Percentiles rank a stretch among this genome's conserved stretches.
These are phyloP conservation scores for Colletotrichum sp. DNA, from an alignment of 2,329 filamentous ascomycete species.

Conservation along the genomic window DNA sequence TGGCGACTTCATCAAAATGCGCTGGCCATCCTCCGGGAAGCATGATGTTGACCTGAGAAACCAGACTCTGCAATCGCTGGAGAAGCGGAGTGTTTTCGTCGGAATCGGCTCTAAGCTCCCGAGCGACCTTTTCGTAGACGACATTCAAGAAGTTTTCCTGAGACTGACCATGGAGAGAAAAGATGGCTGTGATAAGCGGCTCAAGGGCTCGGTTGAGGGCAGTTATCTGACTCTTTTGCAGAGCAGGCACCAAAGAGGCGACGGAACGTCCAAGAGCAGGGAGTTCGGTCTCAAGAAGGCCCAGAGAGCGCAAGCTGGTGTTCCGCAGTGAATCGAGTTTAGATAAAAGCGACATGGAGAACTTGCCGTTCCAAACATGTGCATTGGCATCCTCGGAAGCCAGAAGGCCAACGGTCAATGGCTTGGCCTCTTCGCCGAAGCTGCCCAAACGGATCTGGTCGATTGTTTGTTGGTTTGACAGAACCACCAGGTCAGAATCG, in stretches of 20 bases:
- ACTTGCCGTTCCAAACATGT: slow-evolving; percentile 43
- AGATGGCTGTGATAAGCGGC: slow-evolving; percentile 47
- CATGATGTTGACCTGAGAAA: slow-evolving; percentile 20
- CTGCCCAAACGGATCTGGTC: slow-evolving; percentile 44
- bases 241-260: slow-evolving; percentile 50
- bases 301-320: slow-evolving; percentile 64
- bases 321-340: slow-evolving; percentile 57
- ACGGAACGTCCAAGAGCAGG: slow-evolving; percentile 64
- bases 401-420: slow-evolving; percentile 13
- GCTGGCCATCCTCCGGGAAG: slow-evolving; percentile 42
- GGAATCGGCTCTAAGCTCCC: neutral
- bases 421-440: slow-evolving; percentile 3
- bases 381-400: slow-evolving; percentile 4
- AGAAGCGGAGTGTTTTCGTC: neutral
- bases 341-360: slow-evolving; percentile 53
- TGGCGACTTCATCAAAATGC: slow-evolving; percentile 43
- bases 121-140: neutral
- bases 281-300: slow-evolving; percentile 69
- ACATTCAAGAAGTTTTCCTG: neutral
- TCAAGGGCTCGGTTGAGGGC: slow-evolving; percentile 55
- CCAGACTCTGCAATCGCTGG: neutral
- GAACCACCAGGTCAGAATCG: slow-evolving; percentile 48
- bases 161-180: slow-evolving; percentile 41
- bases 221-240: slow-evolving; percentile 54
- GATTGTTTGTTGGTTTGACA: slow-evolving; percentile 51